A percentile compares a stretch with the other conserved stretches of the same genome.
phyloP scores from a whole-genome alignment of 805 yeast genomes.

The Suhomyces emberorum region DNA sequence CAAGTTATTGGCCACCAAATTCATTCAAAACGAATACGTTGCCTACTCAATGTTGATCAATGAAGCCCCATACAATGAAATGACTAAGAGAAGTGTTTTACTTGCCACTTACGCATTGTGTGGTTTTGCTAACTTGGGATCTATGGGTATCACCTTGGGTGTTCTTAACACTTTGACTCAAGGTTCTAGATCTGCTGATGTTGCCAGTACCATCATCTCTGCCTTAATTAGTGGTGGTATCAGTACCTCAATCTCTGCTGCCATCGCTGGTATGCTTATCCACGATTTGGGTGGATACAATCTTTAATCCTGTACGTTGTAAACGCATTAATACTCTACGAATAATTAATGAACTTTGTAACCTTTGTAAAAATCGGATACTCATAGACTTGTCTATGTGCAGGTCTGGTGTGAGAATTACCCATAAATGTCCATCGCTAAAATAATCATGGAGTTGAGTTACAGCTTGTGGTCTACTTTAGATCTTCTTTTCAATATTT shows the following conservation, averaged over 20 bases:
- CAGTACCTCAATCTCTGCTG: conserved; percentile 54
- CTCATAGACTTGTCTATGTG: too few species aligned
- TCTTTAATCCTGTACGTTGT: too few species aligned
- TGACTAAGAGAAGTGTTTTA: conserved; percentile 50
- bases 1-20: conserved; percentile 52
- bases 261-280: conserved; percentile 62
- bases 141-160: conserved; percentile 59
- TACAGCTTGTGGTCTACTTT: too few species aligned
- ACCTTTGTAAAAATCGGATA: too few species aligned
- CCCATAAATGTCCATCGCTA: too few species aligned
- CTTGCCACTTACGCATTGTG: conserved; percentile 61
- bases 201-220: conserved; percentile 44
- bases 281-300: conserved; percentile 37
- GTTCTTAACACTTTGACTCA: conserved; percentile 58
- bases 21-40: conserved; percentile 61
- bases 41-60: conserved; percentile 44
- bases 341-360: too few species aligned
- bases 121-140: conserved; percentile 62
- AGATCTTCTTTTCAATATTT: too few species aligned
- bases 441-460: too few species aligned
- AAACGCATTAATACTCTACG: too few species aligned
- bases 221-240: conserved; percentile 52
- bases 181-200: conserved; percentile 42
- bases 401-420: too few species aligned
- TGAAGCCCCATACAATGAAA: conserved; percentile 41